Conservation (phyloP, 2,329 filamentous ascomycete genomes). For the Aspergillus fructus region DNA sequence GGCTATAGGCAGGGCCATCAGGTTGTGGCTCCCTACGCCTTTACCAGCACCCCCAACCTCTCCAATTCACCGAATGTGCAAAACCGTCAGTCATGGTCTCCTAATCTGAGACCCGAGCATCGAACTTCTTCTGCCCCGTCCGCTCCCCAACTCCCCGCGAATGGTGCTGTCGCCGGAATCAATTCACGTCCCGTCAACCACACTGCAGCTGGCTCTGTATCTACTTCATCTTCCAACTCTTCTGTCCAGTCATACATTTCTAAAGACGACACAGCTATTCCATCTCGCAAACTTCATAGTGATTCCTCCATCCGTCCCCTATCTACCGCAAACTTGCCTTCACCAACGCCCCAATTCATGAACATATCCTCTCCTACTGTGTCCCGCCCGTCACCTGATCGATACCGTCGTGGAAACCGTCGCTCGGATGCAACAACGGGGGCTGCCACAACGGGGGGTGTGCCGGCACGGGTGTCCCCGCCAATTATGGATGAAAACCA, state of each 20-base stretch:
- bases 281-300: conserved; percentile 38
- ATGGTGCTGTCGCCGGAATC: conserved; percentile 28
- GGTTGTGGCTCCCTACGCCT: conserved; percentile 75
- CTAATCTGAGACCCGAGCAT: conserved; percentile 57
- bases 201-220: conserved; percentile 54
- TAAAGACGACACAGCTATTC: conserved; percentile 51
- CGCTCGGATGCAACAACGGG: conserved; percentile 48
- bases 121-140: conserved; percentile 55
- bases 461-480: conserved; percentile 6
- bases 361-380: conserved; percentile 50
- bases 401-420: conserved; percentile 71
- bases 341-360: conserved; percentile 56
- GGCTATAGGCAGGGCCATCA: conserved; percentile 53
- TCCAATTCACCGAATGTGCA: conserved; percentile 52
- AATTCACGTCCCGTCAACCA: conserved; percentile 43
- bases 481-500: conserved; percentile 43
- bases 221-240: conserved; percentile 52
- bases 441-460: neutral
- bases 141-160: conserved; percentile 41
- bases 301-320: conserved; percentile 42
- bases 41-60: conserved; percentile 68
- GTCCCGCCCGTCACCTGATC: conserved; percentile 71
- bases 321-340: conserved; percentile 52
- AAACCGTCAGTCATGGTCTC: conserved; percentile 53
- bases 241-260: conserved; percentile 45